Conservation (phyloP, 495 filamentous ascomycete genomes). For the Podospora conica region DNA sequence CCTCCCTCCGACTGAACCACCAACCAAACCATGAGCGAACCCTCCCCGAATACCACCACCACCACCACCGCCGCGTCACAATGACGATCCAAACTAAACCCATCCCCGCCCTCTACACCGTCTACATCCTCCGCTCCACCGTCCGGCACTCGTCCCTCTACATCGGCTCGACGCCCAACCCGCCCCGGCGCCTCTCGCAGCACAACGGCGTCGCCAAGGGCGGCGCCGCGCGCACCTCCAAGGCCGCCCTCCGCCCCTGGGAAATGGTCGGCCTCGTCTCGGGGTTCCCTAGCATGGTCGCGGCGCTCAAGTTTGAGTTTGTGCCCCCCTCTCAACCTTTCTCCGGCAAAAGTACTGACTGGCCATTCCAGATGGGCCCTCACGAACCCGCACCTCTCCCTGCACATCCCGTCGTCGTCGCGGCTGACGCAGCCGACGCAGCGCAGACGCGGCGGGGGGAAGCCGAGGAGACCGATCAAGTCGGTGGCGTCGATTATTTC, state of each 20-base stretch:
- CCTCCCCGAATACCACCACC: background rate
- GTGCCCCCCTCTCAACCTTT: constrained; percentile 22
- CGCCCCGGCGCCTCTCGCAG: constrained; percentile 71
- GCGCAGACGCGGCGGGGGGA: constrained; percentile 33
- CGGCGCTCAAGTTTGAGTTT: constrained; percentile 93
- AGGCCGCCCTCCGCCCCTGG: constrained; percentile 68
- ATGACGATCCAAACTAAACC: constrained; percentile 41
- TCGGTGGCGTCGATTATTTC: constrained; percentile 59
- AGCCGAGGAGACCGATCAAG: constrained; percentile 46
- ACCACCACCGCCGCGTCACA: background rate
- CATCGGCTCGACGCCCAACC: constrained; percentile 88
- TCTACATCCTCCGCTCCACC: constrained; percentile 83
- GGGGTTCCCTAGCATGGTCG: constrained; percentile 79
- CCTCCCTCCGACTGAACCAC: background rate
- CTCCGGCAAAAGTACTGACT: background rate
- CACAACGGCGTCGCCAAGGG: constrained; percentile 80
- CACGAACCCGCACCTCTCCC: constrained; percentile 70
- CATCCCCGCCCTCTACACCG: constrained; percentile 51
- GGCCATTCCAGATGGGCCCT: constrained; percentile 71
- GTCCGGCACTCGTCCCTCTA: constrained; percentile 61
- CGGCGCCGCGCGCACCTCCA: constrained; percentile 71
- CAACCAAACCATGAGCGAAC: background rate
- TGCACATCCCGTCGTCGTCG: constrained; percentile 58
- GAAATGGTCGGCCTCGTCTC: constrained; percentile 85
- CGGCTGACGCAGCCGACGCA: constrained; percentile 41